Conservation (phyloP, 306 rosid species). For the Mucuna pruriens region DNA sequence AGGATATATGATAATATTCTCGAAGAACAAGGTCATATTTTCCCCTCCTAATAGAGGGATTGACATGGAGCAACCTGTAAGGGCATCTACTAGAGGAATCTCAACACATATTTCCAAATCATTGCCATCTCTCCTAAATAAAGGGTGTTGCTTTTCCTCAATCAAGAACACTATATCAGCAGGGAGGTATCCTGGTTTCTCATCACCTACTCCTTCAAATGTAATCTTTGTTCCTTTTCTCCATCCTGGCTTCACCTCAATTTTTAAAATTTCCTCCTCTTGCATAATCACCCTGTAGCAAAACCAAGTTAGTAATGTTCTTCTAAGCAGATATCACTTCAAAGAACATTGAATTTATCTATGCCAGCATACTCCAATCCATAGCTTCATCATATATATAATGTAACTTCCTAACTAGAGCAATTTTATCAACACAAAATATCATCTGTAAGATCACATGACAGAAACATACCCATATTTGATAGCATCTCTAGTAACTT, state of each 20-base stretch:
- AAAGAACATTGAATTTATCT: background rate
- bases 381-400: background rate
- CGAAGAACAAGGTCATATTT: slow-evolving; percentile 61
- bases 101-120: slow-evolving; percentile 72
- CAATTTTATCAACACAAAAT: background rate
- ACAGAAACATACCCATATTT: slow-evolving; percentile 66
- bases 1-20: slow-evolving; percentile 63
- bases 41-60: slow-evolving; percentile 85
- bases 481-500: slow-evolving; percentile 70
- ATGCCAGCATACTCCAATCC: background rate
- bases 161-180: slow-evolving; percentile 74
- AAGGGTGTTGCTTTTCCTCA: slow-evolving; percentile 71
- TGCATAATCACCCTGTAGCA: slow-evolving; percentile 65
- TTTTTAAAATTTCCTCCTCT: slow-evolving; percentile 68
- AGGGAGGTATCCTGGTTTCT: slow-evolving; percentile 91
- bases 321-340: background rate
- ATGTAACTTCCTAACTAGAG: background rate
- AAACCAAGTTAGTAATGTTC: slow-evolving; percentile 30
- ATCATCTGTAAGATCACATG: background rate
- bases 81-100: slow-evolving; percentile 76
- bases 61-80: slow-evolving; percentile 77
- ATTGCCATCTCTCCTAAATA: slow-evolving; percentile 67
- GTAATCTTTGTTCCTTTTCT: slow-evolving; percentile 81
- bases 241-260: slow-evolving; percentile 91
- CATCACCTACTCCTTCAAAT: slow-evolving; percentile 90